phyloP scores from a whole-genome alignment of 2,329 filamentous ascomycete genomes.

The Neoarthrinium moseri region DNA sequence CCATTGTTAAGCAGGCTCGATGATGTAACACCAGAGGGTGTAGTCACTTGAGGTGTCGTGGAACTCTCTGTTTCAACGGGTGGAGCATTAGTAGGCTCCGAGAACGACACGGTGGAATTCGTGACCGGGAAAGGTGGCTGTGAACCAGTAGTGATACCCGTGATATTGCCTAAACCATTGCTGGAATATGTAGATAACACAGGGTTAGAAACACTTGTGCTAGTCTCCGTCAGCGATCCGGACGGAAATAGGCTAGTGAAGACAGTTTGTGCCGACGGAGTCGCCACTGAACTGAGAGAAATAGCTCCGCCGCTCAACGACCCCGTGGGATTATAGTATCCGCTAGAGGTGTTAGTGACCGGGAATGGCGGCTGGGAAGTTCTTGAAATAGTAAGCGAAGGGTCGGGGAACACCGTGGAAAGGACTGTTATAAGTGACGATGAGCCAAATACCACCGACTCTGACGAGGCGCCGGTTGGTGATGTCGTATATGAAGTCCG shows the following conservation, averaged over 20 bases:
- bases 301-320: slow-evolving; percentile 6
- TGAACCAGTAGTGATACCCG: slow-evolving; percentile 6
- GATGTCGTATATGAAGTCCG: too few relatives aligned
- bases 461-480: too few relatives aligned
- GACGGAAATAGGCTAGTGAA: too few relatives aligned
- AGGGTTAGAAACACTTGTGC: not conserved
- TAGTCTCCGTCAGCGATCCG: too few relatives aligned
- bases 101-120: too few relatives aligned
- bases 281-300: slow-evolving; percentile 1
- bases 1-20: not conserved
- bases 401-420: not conserved
- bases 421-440: not conserved
- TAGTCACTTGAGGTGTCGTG: too few relatives aligned
- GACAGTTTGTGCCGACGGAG: too few relatives aligned
- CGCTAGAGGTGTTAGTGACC: slow-evolving; percentile 14
- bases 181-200: not conserved
- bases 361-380: slow-evolving; percentile 14
- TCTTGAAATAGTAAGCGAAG: not conserved
- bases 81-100: too few relatives aligned
- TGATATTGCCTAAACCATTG: not conserved
- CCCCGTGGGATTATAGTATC: slow-evolving; percentile 12
- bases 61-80: too few relatives aligned
- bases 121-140: slow-evolving; percentile 11
- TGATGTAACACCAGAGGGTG: not conserved
- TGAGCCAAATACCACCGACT: too few relatives aligned